Percentiles rank a stretch among this genome's conserved stretches.
These are phyloP conservation scores for Ilyonectria destructans DNA, from an alignment of 2,329 filamentous ascomycete species.

Conservation along the genomic window DNA sequence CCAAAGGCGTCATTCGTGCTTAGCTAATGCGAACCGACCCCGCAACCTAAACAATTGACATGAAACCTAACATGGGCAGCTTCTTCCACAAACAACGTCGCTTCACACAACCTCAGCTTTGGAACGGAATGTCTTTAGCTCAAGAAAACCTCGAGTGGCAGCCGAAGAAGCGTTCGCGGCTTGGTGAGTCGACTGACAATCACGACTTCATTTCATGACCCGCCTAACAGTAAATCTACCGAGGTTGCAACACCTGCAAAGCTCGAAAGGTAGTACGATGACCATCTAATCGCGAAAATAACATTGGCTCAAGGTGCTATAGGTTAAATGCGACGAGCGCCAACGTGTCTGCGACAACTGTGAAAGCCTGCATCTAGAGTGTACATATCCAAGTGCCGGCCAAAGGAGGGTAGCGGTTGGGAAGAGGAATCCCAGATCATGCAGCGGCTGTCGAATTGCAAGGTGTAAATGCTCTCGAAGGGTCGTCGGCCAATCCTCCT, in stretches of 20 bases:
- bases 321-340: slow-evolving; percentile 43
- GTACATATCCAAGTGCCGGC: slow-evolving; percentile 9
- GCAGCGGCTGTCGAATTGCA: slow-evolving; percentile 15
- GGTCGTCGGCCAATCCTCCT: not conserved
- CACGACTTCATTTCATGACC: not conserved
- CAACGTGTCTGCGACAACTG: slow-evolving; percentile 34
- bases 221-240: not conserved
- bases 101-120: not conserved
- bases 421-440: slow-evolving; percentile 20
- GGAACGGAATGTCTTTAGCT: not conserved
- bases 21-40: not conserved
- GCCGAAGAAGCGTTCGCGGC: slow-evolving; percentile 17
- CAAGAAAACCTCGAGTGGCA: not conserved
- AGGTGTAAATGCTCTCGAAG: slow-evolving; percentile 20
- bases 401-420: not conserved
- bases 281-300: not conserved
- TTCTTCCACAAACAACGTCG: not conserved
- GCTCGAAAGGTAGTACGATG: slow-evolving; percentile 2
- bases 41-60: not conserved
- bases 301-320: not conserved
- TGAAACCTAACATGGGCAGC: not conserved
- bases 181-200: slow-evolving; percentile 10
- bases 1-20: not conserved
- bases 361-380: slow-evolving; percentile 31
- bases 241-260: slow-evolving; percentile 16